Evolutionary conservation across 495 filamentous ascomycete species (phyloP).

Genomic region (Chaetomium tenue): DNA sequence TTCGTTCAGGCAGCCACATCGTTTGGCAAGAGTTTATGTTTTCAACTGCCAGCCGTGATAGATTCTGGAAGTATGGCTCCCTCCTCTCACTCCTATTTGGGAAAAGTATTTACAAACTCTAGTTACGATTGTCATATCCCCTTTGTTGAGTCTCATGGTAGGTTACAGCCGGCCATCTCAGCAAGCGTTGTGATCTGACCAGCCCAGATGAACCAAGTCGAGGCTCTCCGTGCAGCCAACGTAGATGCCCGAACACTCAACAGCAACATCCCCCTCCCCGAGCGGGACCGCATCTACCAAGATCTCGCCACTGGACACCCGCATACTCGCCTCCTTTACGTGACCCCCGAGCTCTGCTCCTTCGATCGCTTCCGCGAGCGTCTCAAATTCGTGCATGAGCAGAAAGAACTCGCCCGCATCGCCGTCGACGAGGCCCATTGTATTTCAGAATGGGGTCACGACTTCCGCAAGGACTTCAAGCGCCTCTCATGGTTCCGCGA

Average conservation of each 20-base stretch:
- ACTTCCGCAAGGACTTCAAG: slow-evolving; percentile 91
- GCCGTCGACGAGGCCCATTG: slow-evolving; percentile 96
- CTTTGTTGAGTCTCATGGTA: slow-evolving; percentile 88
- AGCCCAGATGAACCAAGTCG: slow-evolving; percentile 83
- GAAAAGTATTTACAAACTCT: not conserved
- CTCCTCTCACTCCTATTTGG: no score
- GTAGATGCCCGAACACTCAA: slow-evolving; percentile 84
- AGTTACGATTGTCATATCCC: slow-evolving; percentile 91
- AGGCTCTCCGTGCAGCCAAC: slow-evolving; percentile 67
- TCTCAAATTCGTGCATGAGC: slow-evolving; percentile 69
- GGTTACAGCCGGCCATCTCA: slow-evolving; percentile 18
- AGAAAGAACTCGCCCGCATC: slow-evolving; percentile 78
- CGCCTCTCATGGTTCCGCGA: slow-evolving; percentile 83
- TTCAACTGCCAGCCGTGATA: slow-evolving; percentile 86
- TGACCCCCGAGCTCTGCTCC: slow-evolving; percentile 86
- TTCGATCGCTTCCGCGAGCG: slow-evolving; percentile 73
- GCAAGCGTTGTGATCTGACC: not conserved
- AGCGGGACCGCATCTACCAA: slow-evolving; percentile 65
- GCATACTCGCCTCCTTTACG: slow-evolving; percentile 78
- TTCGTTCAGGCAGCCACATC: slow-evolving; percentile 96
- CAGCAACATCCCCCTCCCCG: slow-evolving; percentile 64
- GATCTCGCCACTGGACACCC: slow-evolving; percentile 89
- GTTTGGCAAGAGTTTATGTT: slow-evolving; percentile 93
- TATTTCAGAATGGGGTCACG: slow-evolving; percentile 97
- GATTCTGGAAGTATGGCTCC: slow-evolving; percentile 71